Conservation (phyloP, 495 filamentous ascomycete species). For the Aspergillus steynii region DNA sequence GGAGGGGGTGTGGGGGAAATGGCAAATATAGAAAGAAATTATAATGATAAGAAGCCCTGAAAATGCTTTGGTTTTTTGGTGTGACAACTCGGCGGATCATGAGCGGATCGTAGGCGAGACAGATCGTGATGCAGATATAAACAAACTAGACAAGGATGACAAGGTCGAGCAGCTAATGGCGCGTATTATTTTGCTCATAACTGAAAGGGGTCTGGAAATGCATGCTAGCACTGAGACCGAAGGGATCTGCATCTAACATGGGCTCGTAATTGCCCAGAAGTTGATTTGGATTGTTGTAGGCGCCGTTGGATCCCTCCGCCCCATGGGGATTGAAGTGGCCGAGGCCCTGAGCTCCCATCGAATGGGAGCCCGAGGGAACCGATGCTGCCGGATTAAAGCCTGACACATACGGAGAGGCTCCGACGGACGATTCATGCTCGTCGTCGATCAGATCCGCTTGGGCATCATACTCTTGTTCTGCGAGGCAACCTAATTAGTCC, state of each 20-base stretch:
- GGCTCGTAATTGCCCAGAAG: constrained; percentile 79
- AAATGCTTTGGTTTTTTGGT: background rate
- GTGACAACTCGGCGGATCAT: background rate
- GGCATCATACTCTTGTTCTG: constrained; percentile 99
- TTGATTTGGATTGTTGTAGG: constrained; percentile 58
- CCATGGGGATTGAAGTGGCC: constrained; percentile 41
- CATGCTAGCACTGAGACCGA: constrained; percentile 89
- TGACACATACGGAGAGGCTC: constrained; percentile 66
- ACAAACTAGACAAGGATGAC: constrained; percentile 3
- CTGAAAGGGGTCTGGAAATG: constrained; percentile 89
- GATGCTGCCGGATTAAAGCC: constrained; percentile 51
- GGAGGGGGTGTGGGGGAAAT: background rate
- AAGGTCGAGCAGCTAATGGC: constrained; percentile 29
- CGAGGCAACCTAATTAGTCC: constrained; percentile 26
- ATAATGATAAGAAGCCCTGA: background rate
- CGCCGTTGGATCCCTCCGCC: constrained; percentile 37
- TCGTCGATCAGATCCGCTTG: constrained; percentile 94
- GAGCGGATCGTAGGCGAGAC: too few relatives aligned
- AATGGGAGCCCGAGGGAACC: constrained; percentile 37
- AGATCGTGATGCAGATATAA: constrained; percentile 3
- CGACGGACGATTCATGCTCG: constrained; percentile 65
- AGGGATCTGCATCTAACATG: constrained; percentile 85
- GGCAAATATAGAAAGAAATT: background rate
- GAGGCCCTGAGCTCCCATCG: constrained; percentile 33
- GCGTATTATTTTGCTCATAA: constrained; percentile 59